These are phyloP conservation scores for Middelhovenomyces tepae DNA, from an alignment of 805 yeast species.

Conservation along the genomic window DNA sequence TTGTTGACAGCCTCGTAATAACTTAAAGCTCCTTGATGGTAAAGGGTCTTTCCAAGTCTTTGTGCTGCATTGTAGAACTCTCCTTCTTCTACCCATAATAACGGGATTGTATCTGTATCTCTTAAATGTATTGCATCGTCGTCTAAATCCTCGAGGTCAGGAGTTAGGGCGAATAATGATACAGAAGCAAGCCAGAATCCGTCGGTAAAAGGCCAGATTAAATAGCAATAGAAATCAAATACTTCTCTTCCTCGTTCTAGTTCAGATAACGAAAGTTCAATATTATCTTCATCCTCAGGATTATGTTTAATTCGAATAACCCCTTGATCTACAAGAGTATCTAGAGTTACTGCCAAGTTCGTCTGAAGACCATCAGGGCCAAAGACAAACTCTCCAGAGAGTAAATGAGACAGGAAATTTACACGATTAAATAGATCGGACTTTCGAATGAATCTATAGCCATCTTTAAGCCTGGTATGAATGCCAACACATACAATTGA, in stretches of 20 bases:
- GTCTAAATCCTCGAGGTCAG: slow-evolving; percentile 14
- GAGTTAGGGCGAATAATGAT: slow-evolving; percentile 28
- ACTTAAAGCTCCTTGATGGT: slow-evolving; percentile 32
- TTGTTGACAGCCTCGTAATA: slow-evolving; percentile 35
- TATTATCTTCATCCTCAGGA: slow-evolving; percentile 15
- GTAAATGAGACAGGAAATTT: slow-evolving; percentile 27
- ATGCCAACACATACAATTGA: slow-evolving; percentile 39
- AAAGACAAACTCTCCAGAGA: slow-evolving; percentile 34
- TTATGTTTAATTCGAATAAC: slow-evolving; percentile 18
- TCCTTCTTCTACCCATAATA: slow-evolving; percentile 24
- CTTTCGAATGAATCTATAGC: slow-evolving; percentile 14
- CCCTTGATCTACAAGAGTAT: slow-evolving; percentile 22
- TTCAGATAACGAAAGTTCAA: slow-evolving; percentile 18
- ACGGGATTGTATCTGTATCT: slow-evolving; percentile 3
- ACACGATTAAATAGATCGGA: slow-evolving; percentile 24
- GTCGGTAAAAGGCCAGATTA: slow-evolving; percentile 37
- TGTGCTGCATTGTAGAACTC: slow-evolving; percentile 29
- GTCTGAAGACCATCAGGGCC: slow-evolving; percentile 28
- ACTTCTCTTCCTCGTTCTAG: slow-evolving; percentile 21
- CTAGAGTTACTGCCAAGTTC: slow-evolving; percentile 26
- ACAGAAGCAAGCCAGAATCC: slow-evolving; percentile 35
- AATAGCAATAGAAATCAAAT: slow-evolving; percentile 34
- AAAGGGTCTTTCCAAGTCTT: slow-evolving; percentile 33
- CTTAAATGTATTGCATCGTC: background rate
- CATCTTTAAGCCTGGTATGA: slow-evolving; percentile 21